phyloP scores from a whole-genome alignment of 441 rosid genomes.

The Aleurites moluccanus region DNA sequence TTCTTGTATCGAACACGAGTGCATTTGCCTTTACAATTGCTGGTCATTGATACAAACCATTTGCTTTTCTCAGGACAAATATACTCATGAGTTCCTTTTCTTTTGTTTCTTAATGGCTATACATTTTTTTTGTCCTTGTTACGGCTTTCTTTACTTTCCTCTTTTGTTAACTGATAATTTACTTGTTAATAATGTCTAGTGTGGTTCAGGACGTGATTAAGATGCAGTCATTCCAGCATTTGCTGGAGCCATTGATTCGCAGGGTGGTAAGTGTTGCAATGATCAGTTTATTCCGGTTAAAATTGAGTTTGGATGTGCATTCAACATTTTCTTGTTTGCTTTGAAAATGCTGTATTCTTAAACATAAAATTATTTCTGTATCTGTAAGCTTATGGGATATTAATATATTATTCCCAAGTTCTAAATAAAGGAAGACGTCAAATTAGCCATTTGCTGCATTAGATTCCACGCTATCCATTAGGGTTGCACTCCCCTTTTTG shows the following conservation, averaged over 20 bases:
- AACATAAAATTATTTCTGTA: neutral
- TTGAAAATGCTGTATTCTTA: neutral
- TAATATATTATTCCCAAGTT: neutral
- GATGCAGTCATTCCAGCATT: conserved; percentile 62
- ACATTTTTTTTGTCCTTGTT: neutral
- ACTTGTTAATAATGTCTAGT: conserved; percentile 43
- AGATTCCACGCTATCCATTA: too few species aligned
- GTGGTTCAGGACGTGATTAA: conserved; percentile 93
- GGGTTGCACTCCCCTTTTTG: too few species aligned
- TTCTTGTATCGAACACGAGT: neutral
- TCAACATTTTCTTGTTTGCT: neutral
- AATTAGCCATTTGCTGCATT: neutral
- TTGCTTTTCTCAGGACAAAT: neutral
- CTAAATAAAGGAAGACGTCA: neutral
- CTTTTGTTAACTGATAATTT: conserved; percentile 17
- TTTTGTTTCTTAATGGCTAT: conserved; percentile 1
- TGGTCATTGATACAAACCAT: neutral
- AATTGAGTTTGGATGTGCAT: neutral
- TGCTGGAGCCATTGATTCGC: conserved; percentile 90
- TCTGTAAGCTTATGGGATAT: neutral
- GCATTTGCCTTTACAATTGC: neutral
- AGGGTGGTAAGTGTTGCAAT: conserved; percentile 65
- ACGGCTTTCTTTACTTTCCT: conserved; percentile 5
- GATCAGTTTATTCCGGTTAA: neutral
- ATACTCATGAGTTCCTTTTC: neutral